A percentile compares a stretch with the other conserved stretches of the same genome.
Evolutionary conservation across 1,284 basidiomycete species (phyloP).

Genomic region (Puccinia hordei): DNA sequence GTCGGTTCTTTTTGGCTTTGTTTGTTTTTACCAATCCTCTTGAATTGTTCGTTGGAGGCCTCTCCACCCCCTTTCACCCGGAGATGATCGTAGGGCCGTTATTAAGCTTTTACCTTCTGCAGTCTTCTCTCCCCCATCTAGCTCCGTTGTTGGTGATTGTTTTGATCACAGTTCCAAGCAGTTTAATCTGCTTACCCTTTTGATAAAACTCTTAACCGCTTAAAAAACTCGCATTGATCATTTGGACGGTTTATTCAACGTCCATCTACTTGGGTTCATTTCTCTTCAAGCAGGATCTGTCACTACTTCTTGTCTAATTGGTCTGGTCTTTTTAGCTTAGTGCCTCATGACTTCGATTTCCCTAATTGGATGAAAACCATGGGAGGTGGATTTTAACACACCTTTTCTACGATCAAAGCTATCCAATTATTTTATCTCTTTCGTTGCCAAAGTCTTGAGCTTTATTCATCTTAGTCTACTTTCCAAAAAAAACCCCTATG

Average conservation of each 20-base stretch:
- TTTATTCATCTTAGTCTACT: slow-evolving; percentile 14
- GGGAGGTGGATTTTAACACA: slow-evolving; percentile 2
- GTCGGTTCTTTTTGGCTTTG: slow-evolving; percentile 40
- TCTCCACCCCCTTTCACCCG: slow-evolving; percentile 21
- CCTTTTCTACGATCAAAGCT: neutral
- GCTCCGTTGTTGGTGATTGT: slow-evolving; percentile 27
- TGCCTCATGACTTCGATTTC: slow-evolving; percentile 10
- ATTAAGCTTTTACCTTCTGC: slow-evolving; percentile 47
- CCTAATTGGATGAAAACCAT: slow-evolving; percentile 26
- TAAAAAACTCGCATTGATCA: slow-evolving; percentile 32
- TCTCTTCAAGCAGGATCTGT: neutral
- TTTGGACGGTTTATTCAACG: slow-evolving; percentile 34
- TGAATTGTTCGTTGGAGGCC: slow-evolving; percentile 25
- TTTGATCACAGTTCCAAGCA: slow-evolving; percentile 41
- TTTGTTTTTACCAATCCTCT: slow-evolving; percentile 22
- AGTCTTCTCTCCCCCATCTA: slow-evolving; percentile 49
- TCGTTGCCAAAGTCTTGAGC: slow-evolving; percentile 13
- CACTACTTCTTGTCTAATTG: slow-evolving; percentile 15
- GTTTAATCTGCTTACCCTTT: slow-evolving; percentile 31
- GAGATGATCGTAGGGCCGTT: slow-evolving; percentile 38
- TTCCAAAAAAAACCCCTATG: neutral
- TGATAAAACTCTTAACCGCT: slow-evolving; percentile 23
- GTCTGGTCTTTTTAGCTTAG: slow-evolving; percentile 20
- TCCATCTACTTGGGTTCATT: slow-evolving; percentile 13
- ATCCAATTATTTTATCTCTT: neutral